Percentiles rank a stretch among this genome's conserved stretches.
These are phyloP conservation scores for Neoscytalidium dimidiatum DNA, from an alignment of 2,329 filamentous ascomycete species.

Conservation along the genomic window DNA sequence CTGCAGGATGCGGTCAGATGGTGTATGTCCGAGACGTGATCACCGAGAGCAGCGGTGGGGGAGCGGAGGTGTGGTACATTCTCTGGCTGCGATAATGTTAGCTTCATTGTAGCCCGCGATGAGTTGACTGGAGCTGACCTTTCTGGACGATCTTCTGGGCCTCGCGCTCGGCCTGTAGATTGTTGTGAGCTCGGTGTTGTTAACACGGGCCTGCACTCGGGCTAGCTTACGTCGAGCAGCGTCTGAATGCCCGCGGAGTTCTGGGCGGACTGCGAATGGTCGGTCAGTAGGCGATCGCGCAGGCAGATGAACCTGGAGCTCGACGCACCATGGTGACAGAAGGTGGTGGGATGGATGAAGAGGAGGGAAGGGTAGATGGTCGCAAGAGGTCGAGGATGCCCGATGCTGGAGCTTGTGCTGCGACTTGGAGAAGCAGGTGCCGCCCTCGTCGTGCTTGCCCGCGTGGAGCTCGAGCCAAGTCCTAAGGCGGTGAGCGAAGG, in stretches of 20 bases:
- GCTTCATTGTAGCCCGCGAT: not conserved
- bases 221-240: slow-evolving; percentile 82
- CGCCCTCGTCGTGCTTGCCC: slow-evolving; percentile 2
- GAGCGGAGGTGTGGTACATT: slow-evolving; percentile 63
- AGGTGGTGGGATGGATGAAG: slow-evolving; percentile 1
- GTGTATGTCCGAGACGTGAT: slow-evolving; percentile 15
- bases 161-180: slow-evolving; percentile 83
- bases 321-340: slow-evolving; percentile 18
- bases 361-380: not conserved
- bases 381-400: slow-evolving; percentile 15
- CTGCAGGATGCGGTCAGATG: slow-evolving; percentile 46
- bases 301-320: not conserved
- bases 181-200: slow-evolving; percentile 38
- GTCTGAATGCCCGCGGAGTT: slow-evolving; percentile 99
- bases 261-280: slow-evolving; percentile 75
- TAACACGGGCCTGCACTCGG: slow-evolving; percentile 27
- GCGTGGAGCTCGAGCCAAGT: slow-evolving; percentile 20
- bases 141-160: slow-evolving; percentile 99
- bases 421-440: not conserved
- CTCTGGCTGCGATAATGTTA: slow-evolving; percentile 63
- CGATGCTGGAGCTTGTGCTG: slow-evolving; percentile 7
- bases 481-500: slow-evolving; percentile 13
- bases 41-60: slow-evolving; percentile 19
- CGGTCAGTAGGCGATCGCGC: slow-evolving; percentile 28
- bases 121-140: slow-evolving; percentile 56